Evolutionary conservation across 306 rosid genomes (phyloP), one percentile per base, ranked within the genome.

Genomic region (Prunus davidiana): DNA sequence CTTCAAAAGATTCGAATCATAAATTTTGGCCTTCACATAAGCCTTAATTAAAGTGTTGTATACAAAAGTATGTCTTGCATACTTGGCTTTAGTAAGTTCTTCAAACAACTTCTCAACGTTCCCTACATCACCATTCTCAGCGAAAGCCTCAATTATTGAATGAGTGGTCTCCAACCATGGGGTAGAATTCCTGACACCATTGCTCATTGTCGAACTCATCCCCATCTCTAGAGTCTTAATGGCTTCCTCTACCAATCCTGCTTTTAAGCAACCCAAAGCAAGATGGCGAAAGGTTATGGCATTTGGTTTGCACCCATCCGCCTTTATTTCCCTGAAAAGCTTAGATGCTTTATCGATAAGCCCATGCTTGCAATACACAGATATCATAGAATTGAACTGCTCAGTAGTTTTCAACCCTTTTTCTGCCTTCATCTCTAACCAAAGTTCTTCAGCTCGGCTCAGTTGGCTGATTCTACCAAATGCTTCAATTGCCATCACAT

Each of bases 151-250:
- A 64, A 86, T 72, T 82, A 92, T 91, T 58, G 86, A 89, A 76
- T 83, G 87, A 51, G 97, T 92, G 65, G 97, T 88, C 84, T 96
- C 97, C 86, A 92, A 80, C 97, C 98, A 96, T 22, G 99, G 97
- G 25, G 87, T 86, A 71, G 98, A 92, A 80, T 87, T 87, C 46
- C 87, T 83, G 22, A 96, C 86, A 73, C 65, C 82, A 73, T 82
- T 88, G 87, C 73, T 81, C 62, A 82, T 65, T 4, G 78, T 80
- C 64, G 75, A 64, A 69, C 84, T 82, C 86, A 76, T 82, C 46
- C 96, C 91, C 77, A 90, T 67, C 16, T 88, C 87, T 41, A 91
- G 72, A 24, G 97, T 92, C 82, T 82, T 96, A 72, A 91, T 73
- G 71, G 86, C 96, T 78, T 91, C 96, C 63, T 84, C 92, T 73